phyloP scores from a whole-genome alignment of 2,329 filamentous ascomycete species.

The Penicillium sp. region DNA sequence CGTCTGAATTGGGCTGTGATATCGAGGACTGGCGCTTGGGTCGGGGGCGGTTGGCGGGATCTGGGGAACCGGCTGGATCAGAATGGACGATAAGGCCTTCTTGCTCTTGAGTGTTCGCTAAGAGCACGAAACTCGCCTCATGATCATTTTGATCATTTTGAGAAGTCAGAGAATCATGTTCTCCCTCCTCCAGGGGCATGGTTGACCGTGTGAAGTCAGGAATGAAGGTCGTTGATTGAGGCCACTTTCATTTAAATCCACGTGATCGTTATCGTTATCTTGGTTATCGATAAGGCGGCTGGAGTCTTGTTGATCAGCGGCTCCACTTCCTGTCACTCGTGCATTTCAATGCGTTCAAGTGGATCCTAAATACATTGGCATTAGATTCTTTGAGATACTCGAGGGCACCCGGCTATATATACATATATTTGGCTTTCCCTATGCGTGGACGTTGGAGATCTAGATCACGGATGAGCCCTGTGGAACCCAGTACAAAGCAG shows the following conservation, averaged over 20 bases:
- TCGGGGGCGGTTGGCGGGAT: conserved; percentile 17
- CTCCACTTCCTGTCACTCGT: not conserved
- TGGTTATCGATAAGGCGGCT: conserved; percentile 13
- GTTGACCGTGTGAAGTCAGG: conserved; percentile 31
- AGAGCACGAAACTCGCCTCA: conserved; percentile 36
- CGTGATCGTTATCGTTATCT: conserved; percentile 18
- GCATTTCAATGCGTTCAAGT: not conserved
- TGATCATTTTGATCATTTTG: conserved; percentile 27
- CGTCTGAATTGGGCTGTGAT: conserved; percentile 38
- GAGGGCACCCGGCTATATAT: too few species aligned
- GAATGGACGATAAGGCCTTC: conserved; percentile 28
- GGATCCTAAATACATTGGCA: too few species aligned
- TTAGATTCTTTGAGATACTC: too few species aligned
- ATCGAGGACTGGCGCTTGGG: conserved; percentile 42
- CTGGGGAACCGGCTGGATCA: conserved; percentile 19
- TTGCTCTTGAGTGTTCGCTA: conserved; percentile 28
- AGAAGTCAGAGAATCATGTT: conserved; percentile 33
- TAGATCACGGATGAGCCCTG: too few species aligned
- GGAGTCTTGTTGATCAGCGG: conserved; percentile 2
- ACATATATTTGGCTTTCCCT: too few species aligned
- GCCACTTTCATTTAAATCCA: conserved; percentile 21
- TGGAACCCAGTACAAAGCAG: too few species aligned
- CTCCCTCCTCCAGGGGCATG: conserved; percentile 43
- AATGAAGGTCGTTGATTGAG: conserved; percentile 18
- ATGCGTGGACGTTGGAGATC: too few species aligned